Conservation (phyloP, 352 stramenopile species). For the Phytophthora europaea region DNA sequence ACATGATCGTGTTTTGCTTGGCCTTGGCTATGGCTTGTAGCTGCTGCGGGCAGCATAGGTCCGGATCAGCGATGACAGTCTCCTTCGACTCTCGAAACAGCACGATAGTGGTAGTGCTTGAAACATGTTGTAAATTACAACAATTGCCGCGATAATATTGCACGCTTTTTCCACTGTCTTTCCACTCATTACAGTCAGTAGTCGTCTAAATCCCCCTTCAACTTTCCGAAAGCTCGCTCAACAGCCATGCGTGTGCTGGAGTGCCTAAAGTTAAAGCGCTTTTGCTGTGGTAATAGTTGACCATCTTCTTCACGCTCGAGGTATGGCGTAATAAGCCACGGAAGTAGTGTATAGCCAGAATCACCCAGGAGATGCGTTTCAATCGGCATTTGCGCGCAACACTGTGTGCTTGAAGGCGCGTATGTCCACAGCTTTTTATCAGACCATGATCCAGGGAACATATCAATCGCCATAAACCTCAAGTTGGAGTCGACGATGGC, state of each 20-base stretch:
- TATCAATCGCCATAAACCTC: background rate
- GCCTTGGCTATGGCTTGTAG: background rate
- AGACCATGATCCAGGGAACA: background rate
- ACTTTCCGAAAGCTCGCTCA: background rate
- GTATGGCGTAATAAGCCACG: background rate
- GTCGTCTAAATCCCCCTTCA: background rate
- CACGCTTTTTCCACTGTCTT: background rate
- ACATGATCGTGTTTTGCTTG: background rate
- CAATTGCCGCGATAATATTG: background rate
- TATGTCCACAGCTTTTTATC: background rate
- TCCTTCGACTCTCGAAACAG: background rate
- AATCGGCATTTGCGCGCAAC: background rate
- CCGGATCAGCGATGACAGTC: background rate
- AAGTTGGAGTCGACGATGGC: background rate
- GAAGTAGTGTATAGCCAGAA: background rate
- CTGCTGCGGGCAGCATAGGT: background rate
- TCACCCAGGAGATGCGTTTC: background rate
- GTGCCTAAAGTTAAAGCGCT: background rate
- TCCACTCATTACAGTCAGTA: background rate
- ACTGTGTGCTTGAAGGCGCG: background rate
- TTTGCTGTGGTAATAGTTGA: background rate
- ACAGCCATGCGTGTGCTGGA: background rate
- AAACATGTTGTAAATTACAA: background rate
- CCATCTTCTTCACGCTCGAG: background rate
- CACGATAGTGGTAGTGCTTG: background rate